Evolutionary conservation across 2,329 filamentous ascomycete species (phyloP).

Genomic region (Furcasterigmium sp.): DNA sequence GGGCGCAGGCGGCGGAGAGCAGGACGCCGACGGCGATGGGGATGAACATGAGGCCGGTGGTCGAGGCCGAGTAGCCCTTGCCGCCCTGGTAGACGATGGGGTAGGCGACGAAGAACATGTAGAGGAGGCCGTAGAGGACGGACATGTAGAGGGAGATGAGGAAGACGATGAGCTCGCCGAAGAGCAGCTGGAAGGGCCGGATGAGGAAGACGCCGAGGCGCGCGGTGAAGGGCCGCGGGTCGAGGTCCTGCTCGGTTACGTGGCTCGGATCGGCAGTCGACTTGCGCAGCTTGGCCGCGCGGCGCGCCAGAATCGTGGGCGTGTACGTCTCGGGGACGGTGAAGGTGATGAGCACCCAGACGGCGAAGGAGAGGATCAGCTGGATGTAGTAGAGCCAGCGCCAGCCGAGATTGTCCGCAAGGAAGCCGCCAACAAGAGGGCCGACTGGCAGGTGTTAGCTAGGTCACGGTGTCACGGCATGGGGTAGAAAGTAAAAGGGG

Average conservation of each 20-base stretch:
- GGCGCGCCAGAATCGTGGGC: constrained; percentile 65
- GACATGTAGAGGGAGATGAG: constrained; percentile 83
- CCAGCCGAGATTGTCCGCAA: constrained; percentile 68
- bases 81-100: constrained; percentile 70
- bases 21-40: constrained; percentile 74
- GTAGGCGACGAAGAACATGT: constrained; percentile 73
- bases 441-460: constrained; percentile 39
- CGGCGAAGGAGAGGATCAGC: constrained; percentile 64
- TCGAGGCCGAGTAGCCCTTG: constrained; percentile 71
- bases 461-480: not conserved
- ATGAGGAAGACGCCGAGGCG: constrained; percentile 70
- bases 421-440: constrained; percentile 71
- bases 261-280: constrained; percentile 60
- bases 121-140: constrained; percentile 68
- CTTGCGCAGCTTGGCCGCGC: constrained; percentile 68
- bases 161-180: constrained; percentile 78
- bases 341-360: constrained; percentile 75
- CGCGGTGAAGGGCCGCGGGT: constrained; percentile 63
- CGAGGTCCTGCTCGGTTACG: constrained; percentile 77
- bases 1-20: constrained; percentile 59
- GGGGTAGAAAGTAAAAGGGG: not conserved
- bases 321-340: constrained; percentile 90
- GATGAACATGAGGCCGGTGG: constrained; percentile 82
- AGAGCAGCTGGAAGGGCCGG: constrained; percentile 80
- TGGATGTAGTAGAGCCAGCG: constrained; percentile 87